These are phyloP conservation scores for Macrophomina tecta DNA, from an alignment of 2,329 filamentous ascomycete species.

Conservation along the genomic window DNA sequence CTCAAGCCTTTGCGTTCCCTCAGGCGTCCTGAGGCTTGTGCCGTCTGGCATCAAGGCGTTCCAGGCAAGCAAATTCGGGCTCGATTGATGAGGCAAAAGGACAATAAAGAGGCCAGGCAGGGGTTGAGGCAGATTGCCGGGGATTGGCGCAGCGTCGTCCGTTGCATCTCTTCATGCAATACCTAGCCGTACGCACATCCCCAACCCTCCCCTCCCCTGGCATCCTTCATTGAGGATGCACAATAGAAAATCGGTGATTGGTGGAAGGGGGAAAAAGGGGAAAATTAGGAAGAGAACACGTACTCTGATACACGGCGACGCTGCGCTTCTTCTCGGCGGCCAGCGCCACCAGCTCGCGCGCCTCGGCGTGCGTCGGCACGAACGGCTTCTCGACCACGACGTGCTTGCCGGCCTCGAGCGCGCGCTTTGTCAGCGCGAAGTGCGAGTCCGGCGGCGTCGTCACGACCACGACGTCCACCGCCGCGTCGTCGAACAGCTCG, in stretches of 20 bases:
- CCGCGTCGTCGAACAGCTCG: conserved; percentile 68
- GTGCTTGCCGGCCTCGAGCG: conserved; percentile 74
- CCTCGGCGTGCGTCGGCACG: conserved; percentile 72
- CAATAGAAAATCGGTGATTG: not conserved
- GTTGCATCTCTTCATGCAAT: not conserved
- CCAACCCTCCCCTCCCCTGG: no score
- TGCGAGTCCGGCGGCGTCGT: conserved; percentile 76
- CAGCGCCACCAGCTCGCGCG: conserved; percentile 62
- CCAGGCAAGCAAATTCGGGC: not conserved
- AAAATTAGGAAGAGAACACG: not conserved
- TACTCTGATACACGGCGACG: conserved; percentile 55
- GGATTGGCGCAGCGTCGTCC: not conserved
- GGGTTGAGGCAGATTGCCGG: not conserved
- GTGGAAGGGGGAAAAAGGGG: not conserved
- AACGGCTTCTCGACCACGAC: conserved; percentile 86
- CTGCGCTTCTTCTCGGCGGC: conserved; percentile 46
- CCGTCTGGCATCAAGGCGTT: not conserved
- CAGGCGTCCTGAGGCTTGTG: not conserved
- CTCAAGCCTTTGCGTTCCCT: conserved; percentile 11
- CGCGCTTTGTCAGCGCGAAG: conserved; percentile 67
- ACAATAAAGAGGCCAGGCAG: not conserved
- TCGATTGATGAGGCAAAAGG: not conserved
- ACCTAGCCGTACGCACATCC: no score
- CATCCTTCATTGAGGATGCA: not conserved
- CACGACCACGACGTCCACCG: conserved; percentile 72